These are phyloP conservation scores for Lolium perenne DNA, from an alignment of 176 grass and related monocot species.

Conservation along the genomic window DNA sequence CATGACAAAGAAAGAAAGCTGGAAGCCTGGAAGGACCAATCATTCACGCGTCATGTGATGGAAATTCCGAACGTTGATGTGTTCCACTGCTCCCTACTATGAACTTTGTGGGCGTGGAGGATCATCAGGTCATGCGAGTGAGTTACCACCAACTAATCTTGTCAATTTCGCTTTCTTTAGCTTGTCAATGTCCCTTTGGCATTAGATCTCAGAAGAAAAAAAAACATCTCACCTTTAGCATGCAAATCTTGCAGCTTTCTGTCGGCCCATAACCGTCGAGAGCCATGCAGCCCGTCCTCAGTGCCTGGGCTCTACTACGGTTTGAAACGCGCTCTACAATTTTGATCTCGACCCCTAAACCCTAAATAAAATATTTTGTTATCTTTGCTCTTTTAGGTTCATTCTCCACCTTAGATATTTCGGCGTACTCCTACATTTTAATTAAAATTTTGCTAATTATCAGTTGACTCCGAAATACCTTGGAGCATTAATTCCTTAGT, in stretches of 20 bases:
- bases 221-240: background rate
- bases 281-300: background rate
- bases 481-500: no score
- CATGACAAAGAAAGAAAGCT: background rate
- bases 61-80: slow-evolving; percentile 2
- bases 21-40: background rate
- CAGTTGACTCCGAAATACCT: no score
- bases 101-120: background rate
- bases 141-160: background rate
- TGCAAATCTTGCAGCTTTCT: slow-evolving; percentile 20
- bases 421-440: no score
- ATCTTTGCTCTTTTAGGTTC: no score
- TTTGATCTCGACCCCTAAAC: no score
- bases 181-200: background rate
- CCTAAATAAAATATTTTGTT: no score
- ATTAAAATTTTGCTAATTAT: no score
- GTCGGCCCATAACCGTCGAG: background rate
- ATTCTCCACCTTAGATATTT: no score
- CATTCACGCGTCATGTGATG: background rate
- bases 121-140: background rate
- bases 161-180: background rate
- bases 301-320: background rate
- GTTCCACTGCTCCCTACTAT: background rate
- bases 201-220: no score
- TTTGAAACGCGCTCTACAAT: background rate